Conservation (phyloP, 345 rosid species). For the Orychophragmus violaceus region DNA sequence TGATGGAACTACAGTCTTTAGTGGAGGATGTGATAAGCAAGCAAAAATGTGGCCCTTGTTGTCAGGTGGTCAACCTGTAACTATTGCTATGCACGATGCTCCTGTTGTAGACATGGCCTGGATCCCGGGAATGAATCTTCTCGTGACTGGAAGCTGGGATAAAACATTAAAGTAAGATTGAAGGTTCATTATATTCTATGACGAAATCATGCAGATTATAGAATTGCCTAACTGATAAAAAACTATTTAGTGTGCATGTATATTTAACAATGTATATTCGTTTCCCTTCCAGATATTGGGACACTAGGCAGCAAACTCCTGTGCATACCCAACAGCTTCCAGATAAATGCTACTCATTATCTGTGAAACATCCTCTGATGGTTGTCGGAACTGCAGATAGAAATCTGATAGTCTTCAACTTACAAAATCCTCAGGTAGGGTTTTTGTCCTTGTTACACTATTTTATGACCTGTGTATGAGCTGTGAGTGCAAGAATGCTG, state of each 20-base stretch:
- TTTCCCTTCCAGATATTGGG: slow-evolving; percentile 71
- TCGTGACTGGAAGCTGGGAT: slow-evolving; percentile 93
- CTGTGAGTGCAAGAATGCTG: neutral
- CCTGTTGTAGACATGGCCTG: slow-evolving; percentile 83
- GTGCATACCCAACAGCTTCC: slow-evolving; percentile 94
- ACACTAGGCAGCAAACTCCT: slow-evolving; percentile 73
- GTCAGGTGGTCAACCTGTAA: slow-evolving; percentile 78
- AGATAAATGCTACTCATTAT: slow-evolving; percentile 79
- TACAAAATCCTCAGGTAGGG: slow-evolving; percentile 85
- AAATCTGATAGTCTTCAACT: slow-evolving; percentile 73
- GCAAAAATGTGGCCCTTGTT: slow-evolving; percentile 97
- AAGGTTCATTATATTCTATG: neutral
- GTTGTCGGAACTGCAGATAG: slow-evolving; percentile 98
- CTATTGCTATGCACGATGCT: slow-evolving; percentile 92
- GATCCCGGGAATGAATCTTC: slow-evolving; percentile 88
- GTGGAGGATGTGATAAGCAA: slow-evolving; percentile 99
- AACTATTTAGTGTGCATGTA: neutral
- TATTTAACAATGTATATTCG: neutral
- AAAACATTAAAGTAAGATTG: slow-evolving; percentile 69
- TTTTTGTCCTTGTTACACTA: neutral
- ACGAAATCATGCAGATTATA: neutral
- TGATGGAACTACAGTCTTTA: slow-evolving; percentile 88
- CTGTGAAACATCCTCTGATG: slow-evolving; percentile 88
- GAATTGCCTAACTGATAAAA: neutral
- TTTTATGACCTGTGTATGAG: neutral